Conservation (phyloP, 2,329 filamentous ascomycete species). For the Neophaeococcomyces mojaviensis region DNA sequence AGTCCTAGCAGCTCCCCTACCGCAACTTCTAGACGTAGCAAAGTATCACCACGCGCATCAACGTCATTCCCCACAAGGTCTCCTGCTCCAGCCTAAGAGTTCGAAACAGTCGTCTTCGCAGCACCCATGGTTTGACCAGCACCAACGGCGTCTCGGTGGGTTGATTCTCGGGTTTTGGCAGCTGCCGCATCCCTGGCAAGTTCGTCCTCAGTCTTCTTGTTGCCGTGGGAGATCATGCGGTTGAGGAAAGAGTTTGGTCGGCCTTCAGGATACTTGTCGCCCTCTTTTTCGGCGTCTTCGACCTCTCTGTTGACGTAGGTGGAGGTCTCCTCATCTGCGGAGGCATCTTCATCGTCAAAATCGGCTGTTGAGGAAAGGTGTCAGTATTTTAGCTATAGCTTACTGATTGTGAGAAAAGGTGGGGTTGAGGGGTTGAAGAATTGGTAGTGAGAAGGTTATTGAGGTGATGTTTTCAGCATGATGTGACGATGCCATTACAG, state of each 20-base stretch:
- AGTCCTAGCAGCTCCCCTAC: too few species aligned
- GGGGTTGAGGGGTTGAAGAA: neutral
- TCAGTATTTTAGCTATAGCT: neutral
- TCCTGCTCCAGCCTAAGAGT: too few species aligned
- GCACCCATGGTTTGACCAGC: neutral
- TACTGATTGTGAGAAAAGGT: neutral
- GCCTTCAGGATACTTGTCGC: slow-evolving; percentile 15
- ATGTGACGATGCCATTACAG: too few species aligned
- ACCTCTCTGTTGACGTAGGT: slow-evolving; percentile 19
- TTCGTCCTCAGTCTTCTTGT: slow-evolving; percentile 19
- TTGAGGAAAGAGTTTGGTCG: slow-evolving; percentile 21
- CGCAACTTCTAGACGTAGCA: too few species aligned
- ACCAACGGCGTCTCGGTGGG: neutral
- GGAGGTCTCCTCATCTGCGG: slow-evolving; percentile 20
- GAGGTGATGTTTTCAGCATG: neutral
- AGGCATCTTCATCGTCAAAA: slow-evolving; percentile 19
- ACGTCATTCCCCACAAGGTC: too few species aligned
- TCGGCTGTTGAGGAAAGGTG: slow-evolving; percentile 10
- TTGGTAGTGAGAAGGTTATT: neutral
- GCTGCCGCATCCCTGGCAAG: neutral
- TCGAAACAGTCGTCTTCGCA: too few species aligned
- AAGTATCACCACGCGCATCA: too few species aligned
- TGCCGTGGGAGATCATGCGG: slow-evolving; percentile 22
- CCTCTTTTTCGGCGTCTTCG: slow-evolving; percentile 19
- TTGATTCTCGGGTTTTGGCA: neutral